These are phyloP conservation scores for Clarireedia monteithiana DNA, from an alignment of 2,329 filamentous ascomycete species.

Conservation along the genomic window DNA sequence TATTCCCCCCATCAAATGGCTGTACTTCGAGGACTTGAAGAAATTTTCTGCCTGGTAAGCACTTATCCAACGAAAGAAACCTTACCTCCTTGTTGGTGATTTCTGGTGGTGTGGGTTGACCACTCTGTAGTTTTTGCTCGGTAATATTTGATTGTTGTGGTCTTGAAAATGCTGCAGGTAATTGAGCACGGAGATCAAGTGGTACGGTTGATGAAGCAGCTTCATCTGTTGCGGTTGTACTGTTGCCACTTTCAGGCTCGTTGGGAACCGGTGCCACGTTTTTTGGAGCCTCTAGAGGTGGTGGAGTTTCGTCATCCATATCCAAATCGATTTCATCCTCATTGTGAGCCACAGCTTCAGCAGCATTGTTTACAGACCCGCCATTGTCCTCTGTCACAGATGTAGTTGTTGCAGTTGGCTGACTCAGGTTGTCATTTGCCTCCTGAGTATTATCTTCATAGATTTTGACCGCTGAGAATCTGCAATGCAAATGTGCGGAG, in stretches of 20 bases:
- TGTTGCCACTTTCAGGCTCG: constrained; percentile 15
- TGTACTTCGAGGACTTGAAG: constrained; percentile 67
- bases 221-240: constrained; percentile 17
- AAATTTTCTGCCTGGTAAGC: constrained; percentile 70
- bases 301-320: constrained; percentile 40
- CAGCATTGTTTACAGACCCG: not conserved
- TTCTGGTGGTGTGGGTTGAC: constrained; percentile 57
- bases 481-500: constrained; percentile 85
- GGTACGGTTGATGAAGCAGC: constrained; percentile 36
- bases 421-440: not conserved
- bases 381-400: not conserved
- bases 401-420: not conserved
- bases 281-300: not conserved
- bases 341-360: constrained; percentile 36
- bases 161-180: constrained; percentile 66
- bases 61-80: constrained; percentile 91
- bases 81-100: constrained; percentile 74
- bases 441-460: constrained; percentile 34
- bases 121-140: constrained; percentile 36
- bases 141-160: constrained; percentile 1
- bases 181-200: constrained; percentile 59
- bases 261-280: constrained; percentile 57
- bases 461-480: constrained; percentile 65
- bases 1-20: constrained; percentile 31
- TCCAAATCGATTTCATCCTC: constrained; percentile 66